Conservation (phyloP, 2,329 filamentous ascomycete genomes). For the Talaromyces sp. region DNA sequence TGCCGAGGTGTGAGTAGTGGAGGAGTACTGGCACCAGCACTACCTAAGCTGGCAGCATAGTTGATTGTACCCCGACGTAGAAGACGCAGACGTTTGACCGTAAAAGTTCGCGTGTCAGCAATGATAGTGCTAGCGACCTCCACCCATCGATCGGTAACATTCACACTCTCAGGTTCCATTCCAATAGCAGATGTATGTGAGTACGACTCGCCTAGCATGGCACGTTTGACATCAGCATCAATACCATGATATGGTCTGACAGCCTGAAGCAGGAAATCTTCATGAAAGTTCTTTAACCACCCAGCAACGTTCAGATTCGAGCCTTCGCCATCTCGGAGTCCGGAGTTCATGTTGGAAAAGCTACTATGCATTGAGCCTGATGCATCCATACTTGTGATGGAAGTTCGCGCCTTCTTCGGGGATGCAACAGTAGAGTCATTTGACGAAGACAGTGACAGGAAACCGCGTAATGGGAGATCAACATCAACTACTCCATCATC, state of each 20-base stretch:
- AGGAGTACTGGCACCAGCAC: slow-evolving; percentile 23
- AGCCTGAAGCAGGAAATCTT: slow-evolving; percentile 58
- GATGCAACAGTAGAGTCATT: slow-evolving; percentile 45
- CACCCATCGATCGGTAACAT: slow-evolving; percentile 48
- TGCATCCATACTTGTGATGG: slow-evolving; percentile 52
- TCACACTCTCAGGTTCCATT: slow-evolving; percentile 25
- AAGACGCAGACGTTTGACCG: slow-evolving; percentile 55
- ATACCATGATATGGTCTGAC: slow-evolving; percentile 53
- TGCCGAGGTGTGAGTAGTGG: slow-evolving; percentile 27
- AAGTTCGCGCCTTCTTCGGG: slow-evolving; percentile 44
- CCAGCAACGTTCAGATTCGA: slow-evolving; percentile 56
- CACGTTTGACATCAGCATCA: slow-evolving; percentile 53
- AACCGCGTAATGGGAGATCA: slow-evolving; percentile 54
- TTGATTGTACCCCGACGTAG: slow-evolving; percentile 43
- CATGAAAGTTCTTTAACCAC: slow-evolving; percentile 56
- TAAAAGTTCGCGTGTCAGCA: slow-evolving; percentile 53
- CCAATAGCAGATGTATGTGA: slow-evolving; percentile 35
- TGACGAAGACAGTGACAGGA: slow-evolving; percentile 46
- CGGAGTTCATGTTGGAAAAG: slow-evolving; percentile 32
- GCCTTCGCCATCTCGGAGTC: slow-evolving; percentile 39
- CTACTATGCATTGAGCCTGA: slow-evolving; percentile 44
- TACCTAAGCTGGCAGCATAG: slow-evolving; percentile 22
- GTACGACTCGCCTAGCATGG: slow-evolving; percentile 55
- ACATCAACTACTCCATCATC: slow-evolving; percentile 61
- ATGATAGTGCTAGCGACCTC: slow-evolving; percentile 57